Evolutionary conservation across 768 basidiomycete genomes (phyloP), one percentile per base, ranked within the genome.

Genomic region (Gelatoporia subvermispora): DNA sequence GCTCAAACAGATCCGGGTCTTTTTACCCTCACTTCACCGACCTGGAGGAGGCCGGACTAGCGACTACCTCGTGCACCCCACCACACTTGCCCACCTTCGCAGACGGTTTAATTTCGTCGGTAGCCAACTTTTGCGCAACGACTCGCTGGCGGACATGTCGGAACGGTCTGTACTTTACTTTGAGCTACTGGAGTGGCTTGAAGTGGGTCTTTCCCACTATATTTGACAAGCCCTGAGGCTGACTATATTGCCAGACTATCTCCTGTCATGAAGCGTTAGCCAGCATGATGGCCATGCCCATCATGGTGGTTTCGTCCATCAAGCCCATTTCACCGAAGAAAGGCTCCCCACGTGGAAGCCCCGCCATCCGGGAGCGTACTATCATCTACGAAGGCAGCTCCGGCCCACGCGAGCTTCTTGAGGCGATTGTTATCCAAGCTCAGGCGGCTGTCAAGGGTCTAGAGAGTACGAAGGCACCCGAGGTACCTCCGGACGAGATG

Each of bases 281-380:
- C 15, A 90, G 88, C 52, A 93, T 94, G 87, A 90, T 95, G 82
- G 92, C 90, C 1, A 95, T 94, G 91, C 92, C 93, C 5, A 91
- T 90, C 61, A 93, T 93, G 92, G 82, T 83, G n/a, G 78, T 82
- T 17, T 72, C 76, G 4, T 85, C 85, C 17, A 76, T 82, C 44
- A 86, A 85, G 61, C 70, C 75, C 5, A 69, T 82, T n/a, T 71
- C 72, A 3, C 70, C 79, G n/a, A 83, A 78, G 71, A 79, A 74
- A 57, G 61, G 68, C 7, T 60, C 69, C 18, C 59, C 68, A 3
- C 72, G 67, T 44, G 65, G 69, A 41, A 72, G 70, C 51, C 66
- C 75, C 15, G 71, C 76, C 8, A 78, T 84, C 50, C 81, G 91
- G 24, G 92, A 93, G 63, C 82, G 90, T 24, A 84, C 80, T 2